Evolutionary conservation across 2,329 filamentous ascomycete species (phyloP), one percentile per base, ranked within the genome.

Genomic region (Pestalotiopsis sp.): DNA sequence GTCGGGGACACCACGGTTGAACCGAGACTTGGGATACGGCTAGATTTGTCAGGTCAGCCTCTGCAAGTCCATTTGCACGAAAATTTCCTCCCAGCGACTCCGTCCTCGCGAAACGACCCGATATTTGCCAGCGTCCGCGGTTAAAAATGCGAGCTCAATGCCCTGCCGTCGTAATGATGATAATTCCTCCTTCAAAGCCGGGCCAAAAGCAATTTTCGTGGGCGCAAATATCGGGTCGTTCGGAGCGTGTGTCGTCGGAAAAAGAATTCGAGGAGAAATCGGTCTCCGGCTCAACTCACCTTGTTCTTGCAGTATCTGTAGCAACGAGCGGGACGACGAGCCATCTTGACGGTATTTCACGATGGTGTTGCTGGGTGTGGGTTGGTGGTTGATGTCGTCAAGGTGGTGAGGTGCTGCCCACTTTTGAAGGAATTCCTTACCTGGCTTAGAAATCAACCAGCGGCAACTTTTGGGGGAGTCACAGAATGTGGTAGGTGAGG

Each of bases 301-400:
- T 98, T 98, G 92, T 98, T 99, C 94, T 99, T 99, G 94, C 96
- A 99, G 93, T 99, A 99, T 83, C 96, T 92, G 91, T 97, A 99
- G 89, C 96, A 99, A 89, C 96, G 93, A 82, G 96, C 96, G 82
- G 96, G 96, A 92, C 96, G 94, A 86, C 96, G 94, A 82, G 96
- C 96, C 96, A 99, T 99, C 89, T 91, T 94, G 91, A 91, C 89
- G 85, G 88, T 86, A 85, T 89, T 85, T 80, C 76, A 75, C 71
- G 75, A 75, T 78, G 83, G 82, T 82, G 83, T 80, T 83, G 80
- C 76, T 75, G 78, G 75, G 71, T 70, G 73, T 72, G 70, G 71
- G 73, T 75, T 72, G 72, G 75, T 69, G 75, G 73, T 73, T 78
- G 76, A 72, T 75, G 75, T 74, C 73, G 74, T 74, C 71, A 38